Evolutionary conservation across 805 yeast genomes (phyloP).

Genomic region (Suhomyces vadensis): DNA sequence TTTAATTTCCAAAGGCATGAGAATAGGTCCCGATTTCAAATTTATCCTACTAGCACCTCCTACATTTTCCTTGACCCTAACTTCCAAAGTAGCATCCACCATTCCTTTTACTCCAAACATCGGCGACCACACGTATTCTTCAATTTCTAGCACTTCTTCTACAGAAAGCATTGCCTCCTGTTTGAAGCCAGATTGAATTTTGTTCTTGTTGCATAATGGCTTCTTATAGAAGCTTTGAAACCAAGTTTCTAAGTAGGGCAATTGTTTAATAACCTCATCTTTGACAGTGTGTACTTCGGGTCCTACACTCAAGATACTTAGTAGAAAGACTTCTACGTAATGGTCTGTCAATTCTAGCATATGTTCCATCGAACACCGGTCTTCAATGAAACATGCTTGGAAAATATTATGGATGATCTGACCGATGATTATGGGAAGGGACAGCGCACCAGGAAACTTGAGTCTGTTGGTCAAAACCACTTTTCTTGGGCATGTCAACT

Average conservation of each 20-base stretch:
- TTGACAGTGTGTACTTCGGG: conserved; percentile 47
- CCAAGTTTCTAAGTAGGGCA: conserved; percentile 56
- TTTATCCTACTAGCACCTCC: too few relatives aligned
- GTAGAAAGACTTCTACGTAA: conserved; percentile 42
- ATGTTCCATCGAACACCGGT: conserved; percentile 37
- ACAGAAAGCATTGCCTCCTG: conserved; percentile 28
- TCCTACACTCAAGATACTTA: conserved; percentile 58
- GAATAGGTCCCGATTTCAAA: conserved; percentile 36
- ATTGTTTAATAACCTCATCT: conserved; percentile 46
- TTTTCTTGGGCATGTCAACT: conserved; percentile 70
- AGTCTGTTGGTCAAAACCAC: conserved; percentile 61
- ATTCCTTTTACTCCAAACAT: conserved; percentile 85
- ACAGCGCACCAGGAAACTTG: conserved; percentile 61
- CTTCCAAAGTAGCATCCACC: conserved; percentile 81
- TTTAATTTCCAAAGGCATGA: conserved; percentile 86
- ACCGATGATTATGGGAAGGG: conserved; percentile 75
- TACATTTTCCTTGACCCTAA: conserved; percentile 32
- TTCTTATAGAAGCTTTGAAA: conserved; percentile 44
- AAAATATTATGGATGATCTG: conserved; percentile 77
- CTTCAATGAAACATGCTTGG: conserved; percentile 52
- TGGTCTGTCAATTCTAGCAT: conserved; percentile 41
- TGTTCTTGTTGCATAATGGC: conserved; percentile 10
- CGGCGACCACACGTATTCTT: conserved; percentile 92
- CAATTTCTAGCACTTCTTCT: conserved; percentile 73
- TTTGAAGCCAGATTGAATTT: conserved; percentile 11